Evolutionary conservation across 2,329 filamentous ascomycete genomes (phyloP), one percentile per base, ranked within the genome.

Genomic region (Aspergillus carbonarius): DNA sequence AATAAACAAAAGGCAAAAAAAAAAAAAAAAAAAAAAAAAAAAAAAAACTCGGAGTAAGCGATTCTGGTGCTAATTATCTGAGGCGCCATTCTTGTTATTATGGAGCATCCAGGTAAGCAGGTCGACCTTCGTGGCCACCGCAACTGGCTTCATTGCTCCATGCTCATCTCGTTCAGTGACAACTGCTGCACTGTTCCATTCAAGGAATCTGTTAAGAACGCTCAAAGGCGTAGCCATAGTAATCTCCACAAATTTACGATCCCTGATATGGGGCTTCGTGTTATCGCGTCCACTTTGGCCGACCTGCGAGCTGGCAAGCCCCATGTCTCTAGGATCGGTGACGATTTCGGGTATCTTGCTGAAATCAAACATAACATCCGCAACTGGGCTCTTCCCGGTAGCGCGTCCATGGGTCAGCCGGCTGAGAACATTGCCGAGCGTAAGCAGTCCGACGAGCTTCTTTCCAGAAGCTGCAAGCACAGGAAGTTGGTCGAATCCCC

Each of bases 331-430:
- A 30, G 91, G 88, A 69, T 98, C 92, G n/a, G 92, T 96, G 58
- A 96, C 88, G 7, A 96, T 88, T 79, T 98, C 93, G 66, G 91
- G 86, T 57, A 97, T 84, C 67, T 88, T 90, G 59, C 86, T 84
- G 79, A 99, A 99, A 76, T 97, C 89, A 72, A 99, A 99, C 95
- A 99, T 99, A 77, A 96, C 91, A 23, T 93, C 88, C 61, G 85
- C 85, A 59, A 99, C 91, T 0, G 86, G 86, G 65, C 84, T 91
- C 66, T 87, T 83, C 6, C 86, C 87, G 0, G 85, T 86, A 12
- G 92, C 92, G 37, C 93, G 89, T 15, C 92, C 91, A 52, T 88
- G 87, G 1, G 91, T 93, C 69, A 99, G 89, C 80, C 92, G 95
- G 69, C 89, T 93, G 52, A 99, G 87, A 54, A 98, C 83, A 77